Evolutionary conservation across 257 asterid genomes (phyloP).

Genomic region (Capsicum baccatum): DNA sequence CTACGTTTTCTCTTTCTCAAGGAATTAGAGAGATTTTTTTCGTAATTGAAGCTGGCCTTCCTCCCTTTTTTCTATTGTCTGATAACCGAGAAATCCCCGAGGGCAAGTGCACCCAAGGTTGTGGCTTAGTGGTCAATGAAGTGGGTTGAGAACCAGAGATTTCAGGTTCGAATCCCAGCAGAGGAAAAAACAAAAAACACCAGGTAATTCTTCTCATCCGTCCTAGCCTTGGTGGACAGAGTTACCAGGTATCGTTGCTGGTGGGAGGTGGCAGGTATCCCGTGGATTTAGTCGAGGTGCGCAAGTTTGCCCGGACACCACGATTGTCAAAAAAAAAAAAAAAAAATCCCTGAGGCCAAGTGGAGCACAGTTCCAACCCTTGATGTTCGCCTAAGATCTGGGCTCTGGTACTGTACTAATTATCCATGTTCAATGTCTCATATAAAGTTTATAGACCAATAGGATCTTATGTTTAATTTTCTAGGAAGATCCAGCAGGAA

Average conservation of each 20-base stretch:
- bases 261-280: no score
- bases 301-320: no score
- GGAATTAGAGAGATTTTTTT: not conserved
- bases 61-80: not conserved
- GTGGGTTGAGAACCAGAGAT: no score
- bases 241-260: no score
- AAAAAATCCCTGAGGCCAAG: not conserved
- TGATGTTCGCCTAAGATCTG: not conserved
- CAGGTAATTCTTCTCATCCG: no score
- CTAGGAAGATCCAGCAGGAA: slow-evolving; percentile 23
- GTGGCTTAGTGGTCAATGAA: no score
- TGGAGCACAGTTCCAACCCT: not conserved
- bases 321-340: no score
- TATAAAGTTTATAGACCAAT: not conserved
- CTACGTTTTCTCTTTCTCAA: slow-evolving; percentile 8
- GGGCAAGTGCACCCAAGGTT: not conserved
- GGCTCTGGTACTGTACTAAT: not conserved
- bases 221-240: no score
- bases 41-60: not conserved
- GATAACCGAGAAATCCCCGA: not conserved
- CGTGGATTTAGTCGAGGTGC: no score
- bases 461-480: slow-evolving; percentile 1
- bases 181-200: no score
- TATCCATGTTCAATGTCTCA: not conserved
- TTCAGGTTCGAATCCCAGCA: no score